These are phyloP conservation scores for Pichia heedii DNA, from an alignment of 805 yeast species.

Conservation along the genomic window DNA sequence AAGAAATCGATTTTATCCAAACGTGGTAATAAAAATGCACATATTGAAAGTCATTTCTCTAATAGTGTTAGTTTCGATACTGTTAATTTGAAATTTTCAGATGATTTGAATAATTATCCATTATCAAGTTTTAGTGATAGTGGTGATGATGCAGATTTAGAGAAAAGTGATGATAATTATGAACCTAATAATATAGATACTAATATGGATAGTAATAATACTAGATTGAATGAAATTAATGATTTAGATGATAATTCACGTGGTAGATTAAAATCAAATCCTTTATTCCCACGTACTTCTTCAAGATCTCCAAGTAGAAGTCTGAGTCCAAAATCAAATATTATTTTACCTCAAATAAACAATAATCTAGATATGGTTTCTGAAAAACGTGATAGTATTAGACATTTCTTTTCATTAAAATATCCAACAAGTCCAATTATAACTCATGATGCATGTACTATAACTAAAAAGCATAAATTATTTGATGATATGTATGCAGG, in stretches of 20 bases:
- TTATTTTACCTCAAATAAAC: background rate
- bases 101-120: constrained; percentile 13
- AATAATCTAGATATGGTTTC: constrained; percentile 3
- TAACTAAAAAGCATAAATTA: constrained; percentile 37
- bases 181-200: background rate
- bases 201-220: background rate
- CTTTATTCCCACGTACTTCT: background rate
- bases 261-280: background rate
- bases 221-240: background rate
- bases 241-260: background rate
- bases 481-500: constrained; percentile 39
- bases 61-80: constrained; percentile 44
- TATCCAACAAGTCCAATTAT: constrained; percentile 31
- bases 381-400: background rate
- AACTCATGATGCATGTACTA: constrained; percentile 33
- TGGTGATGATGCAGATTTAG: constrained; percentile 11
- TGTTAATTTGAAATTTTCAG: constrained; percentile 31
- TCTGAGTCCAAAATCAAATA: constrained; percentile 14
- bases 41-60: constrained; percentile 6
- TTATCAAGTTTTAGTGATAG: constrained; percentile 14
- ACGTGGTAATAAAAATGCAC: background rate
- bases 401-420: constrained; percentile 10
- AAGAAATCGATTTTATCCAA: constrained; percentile 10
- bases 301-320: constrained; percentile 12
- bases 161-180: constrained; percentile 1